Evolutionary conservation across 441 rosid genomes (phyloP).

Genomic region (Bocquillonia castaneifolia): DNA sequence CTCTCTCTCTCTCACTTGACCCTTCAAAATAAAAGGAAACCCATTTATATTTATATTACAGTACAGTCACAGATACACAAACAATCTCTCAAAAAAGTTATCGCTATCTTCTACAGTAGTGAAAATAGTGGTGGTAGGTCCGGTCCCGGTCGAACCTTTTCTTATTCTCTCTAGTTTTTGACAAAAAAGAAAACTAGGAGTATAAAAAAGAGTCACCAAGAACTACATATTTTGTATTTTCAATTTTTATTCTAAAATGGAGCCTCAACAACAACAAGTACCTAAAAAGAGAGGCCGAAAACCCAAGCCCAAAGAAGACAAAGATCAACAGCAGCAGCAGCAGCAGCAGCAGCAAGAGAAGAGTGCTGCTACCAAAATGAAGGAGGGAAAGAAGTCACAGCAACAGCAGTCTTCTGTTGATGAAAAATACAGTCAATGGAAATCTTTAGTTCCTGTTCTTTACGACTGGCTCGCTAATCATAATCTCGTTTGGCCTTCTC

Average conservation of each 20-base stretch:
- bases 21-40: no score
- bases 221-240: no score
- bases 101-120: not conserved
- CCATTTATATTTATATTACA: no score
- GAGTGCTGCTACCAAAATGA: conserved; percentile 32
- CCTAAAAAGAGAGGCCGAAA: conserved; percentile 85
- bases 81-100: no score
- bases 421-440: conserved; percentile 91
- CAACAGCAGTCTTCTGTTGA: conserved; percentile 57
- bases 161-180: not conserved
- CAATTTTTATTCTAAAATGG: conserved; percentile 29
- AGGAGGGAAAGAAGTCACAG: conserved; percentile 38
- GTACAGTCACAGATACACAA: no score
- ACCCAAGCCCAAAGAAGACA: conserved; percentile 75
- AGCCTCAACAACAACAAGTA: conserved; percentile 34
- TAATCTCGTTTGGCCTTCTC: conserved; percentile 98
- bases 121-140: not conserved
- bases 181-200: no score
- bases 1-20: no score
- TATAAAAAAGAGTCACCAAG: no score
- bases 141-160: no score
- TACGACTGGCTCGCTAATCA: conserved; percentile 99
- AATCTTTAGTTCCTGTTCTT: conserved; percentile 90
- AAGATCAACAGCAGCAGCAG: conserved; percentile 34
- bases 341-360: conserved; percentile 25